Conservation (phyloP, 805 yeast genomes). For the Candida vartiovaarae region DNA sequence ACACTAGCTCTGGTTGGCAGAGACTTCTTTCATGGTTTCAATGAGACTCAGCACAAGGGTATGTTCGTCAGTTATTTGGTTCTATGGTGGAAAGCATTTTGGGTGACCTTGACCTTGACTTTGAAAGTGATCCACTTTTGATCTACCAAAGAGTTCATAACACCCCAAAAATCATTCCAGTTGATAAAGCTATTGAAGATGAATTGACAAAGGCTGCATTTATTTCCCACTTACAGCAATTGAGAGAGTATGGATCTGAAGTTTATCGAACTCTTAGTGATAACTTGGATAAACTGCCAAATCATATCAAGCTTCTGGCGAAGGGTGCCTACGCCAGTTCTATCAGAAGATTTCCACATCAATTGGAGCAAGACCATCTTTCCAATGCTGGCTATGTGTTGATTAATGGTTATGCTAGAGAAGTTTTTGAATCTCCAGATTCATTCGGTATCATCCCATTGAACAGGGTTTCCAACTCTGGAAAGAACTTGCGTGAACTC, state of each 20-base stretch:
- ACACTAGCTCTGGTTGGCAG: slow-evolving; percentile 33
- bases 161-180: slow-evolving; percentile 34
- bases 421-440: slow-evolving; percentile 45
- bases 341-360: slow-evolving; percentile 47
- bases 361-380: slow-evolving; percentile 49
- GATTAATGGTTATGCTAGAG: slow-evolving; percentile 43
- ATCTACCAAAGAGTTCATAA: slow-evolving; percentile 41
- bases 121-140: slow-evolving; percentile 74
- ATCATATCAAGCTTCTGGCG: slow-evolving; percentile 50
- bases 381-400: slow-evolving; percentile 65
- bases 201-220: slow-evolving; percentile 64
- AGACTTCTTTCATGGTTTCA: slow-evolving; percentile 32
- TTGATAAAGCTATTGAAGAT: slow-evolving; percentile 72
- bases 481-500: slow-evolving; percentile 48
- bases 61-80: slow-evolving; percentile 29
- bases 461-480: slow-evolving; percentile 10
- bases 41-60: slow-evolving; percentile 29
- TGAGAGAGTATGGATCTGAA: slow-evolving; percentile 66
- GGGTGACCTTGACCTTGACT: slow-evolving; percentile 37
- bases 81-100: slow-evolving; percentile 31
- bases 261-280: slow-evolving; percentile 46
- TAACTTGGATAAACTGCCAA: slow-evolving; percentile 41
- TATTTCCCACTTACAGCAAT: slow-evolving; percentile 61
- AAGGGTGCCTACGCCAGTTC: slow-evolving; percentile 35
- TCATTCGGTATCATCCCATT: slow-evolving; percentile 43